These are phyloP conservation scores for Huntiella abstrusa DNA, from an alignment of 2,329 filamentous ascomycete species.

Conservation along the genomic window DNA sequence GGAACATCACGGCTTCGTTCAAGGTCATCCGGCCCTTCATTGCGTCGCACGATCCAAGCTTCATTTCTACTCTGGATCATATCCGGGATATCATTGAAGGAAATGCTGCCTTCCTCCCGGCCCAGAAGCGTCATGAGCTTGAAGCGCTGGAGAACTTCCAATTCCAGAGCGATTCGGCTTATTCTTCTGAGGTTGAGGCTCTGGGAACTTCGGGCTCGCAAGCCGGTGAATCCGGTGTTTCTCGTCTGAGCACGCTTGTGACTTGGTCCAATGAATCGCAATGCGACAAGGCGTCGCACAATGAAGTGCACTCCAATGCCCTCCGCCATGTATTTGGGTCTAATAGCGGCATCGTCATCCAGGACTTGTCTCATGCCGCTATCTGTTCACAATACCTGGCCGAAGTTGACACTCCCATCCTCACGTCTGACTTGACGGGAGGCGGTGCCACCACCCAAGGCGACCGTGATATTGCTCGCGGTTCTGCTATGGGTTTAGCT, in stretches of 20 bases:
- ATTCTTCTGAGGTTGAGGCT: neutral
- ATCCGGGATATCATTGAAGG: slow-evolving; percentile 10
- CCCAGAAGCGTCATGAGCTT: slow-evolving; percentile 4
- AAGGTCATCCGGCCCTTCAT: slow-evolving; percentile 6
- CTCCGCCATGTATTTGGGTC: neutral
- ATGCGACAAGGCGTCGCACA: neutral
- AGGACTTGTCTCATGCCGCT: slow-evolving; percentile 5
- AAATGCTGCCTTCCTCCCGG: slow-evolving; percentile 4
- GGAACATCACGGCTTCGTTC: slow-evolving; percentile 8
- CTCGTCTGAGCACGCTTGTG: slow-evolving; percentile 1
- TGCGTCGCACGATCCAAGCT: neutral
- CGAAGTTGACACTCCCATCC: slow-evolving; percentile 2
- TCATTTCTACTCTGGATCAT: slow-evolving; percentile 3
- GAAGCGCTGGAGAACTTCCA: slow-evolving; percentile 8
- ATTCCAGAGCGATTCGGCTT: slow-evolving; percentile 6
- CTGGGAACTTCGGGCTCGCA: neutral
- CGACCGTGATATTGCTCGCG: slow-evolving; percentile 6
- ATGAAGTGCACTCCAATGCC: slow-evolving; percentile 3
- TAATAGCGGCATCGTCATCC: neutral
- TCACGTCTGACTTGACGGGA: neutral
- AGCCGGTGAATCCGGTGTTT: too few species aligned
- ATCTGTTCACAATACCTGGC: slow-evolving; percentile 10
- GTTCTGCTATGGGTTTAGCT: slow-evolving; percentile 5
- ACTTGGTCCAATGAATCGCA: slow-evolving; percentile 5
- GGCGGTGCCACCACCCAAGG: neutral